Conservation (phyloP, 257 asterid genomes). For the Lycium barbarum region DNA sequence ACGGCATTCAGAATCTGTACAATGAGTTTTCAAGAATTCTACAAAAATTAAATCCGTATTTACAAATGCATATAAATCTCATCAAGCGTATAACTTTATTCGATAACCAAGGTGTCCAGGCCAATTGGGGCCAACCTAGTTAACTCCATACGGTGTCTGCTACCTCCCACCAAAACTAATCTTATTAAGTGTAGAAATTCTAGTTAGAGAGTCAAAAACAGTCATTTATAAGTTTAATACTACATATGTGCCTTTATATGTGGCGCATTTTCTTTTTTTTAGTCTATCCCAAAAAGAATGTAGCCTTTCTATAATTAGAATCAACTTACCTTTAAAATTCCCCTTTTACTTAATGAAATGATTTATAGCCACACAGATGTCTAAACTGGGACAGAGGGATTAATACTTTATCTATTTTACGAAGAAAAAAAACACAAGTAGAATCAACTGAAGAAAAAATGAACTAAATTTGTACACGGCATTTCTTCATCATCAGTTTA, state of each 20-base stretch:
- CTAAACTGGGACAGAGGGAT: too few species aligned
- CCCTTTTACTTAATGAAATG: too few species aligned
- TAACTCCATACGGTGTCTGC: background rate
- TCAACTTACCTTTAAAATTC: too few species aligned
- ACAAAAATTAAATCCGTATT: background rate
- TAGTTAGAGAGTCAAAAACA: background rate
- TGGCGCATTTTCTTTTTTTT: too few species aligned
- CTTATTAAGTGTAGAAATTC: background rate
- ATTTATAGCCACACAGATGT: too few species aligned
- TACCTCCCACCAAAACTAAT: background rate
- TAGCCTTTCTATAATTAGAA: too few species aligned
- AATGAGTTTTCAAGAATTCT: background rate
- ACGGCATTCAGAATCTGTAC: background rate
- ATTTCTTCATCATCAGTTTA: too few species aligned
- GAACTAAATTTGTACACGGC: too few species aligned
- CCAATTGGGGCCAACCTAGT: too few species aligned
- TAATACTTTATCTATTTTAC: background rate
- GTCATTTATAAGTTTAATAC: background rate
- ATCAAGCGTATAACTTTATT: background rate
- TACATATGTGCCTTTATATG: too few species aligned
- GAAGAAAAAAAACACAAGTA: background rate
- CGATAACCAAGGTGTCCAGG: background rate
- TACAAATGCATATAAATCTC: background rate
- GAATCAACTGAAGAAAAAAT: background rate
- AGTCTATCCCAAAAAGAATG: too few species aligned